These are phyloP conservation scores for Bipolaris zeicola DNA, from an alignment of 2,329 filamentous ascomycete species.

Conservation along the genomic window DNA sequence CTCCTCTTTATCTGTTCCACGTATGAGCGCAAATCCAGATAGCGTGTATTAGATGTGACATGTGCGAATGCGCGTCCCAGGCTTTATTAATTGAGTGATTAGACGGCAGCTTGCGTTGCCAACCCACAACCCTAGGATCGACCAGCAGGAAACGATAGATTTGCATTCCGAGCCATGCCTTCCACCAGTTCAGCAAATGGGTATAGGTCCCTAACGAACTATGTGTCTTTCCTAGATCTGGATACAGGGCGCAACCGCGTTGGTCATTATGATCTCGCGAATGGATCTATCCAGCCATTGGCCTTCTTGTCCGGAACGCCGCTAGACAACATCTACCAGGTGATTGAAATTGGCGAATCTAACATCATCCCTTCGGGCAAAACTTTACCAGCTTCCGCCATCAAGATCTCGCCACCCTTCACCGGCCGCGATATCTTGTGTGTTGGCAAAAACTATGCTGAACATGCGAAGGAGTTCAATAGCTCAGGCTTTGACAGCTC, in stretches of 20 bases:
- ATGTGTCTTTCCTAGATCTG: not conserved
- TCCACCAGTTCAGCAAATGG: not conserved
- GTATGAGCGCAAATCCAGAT: not conserved
- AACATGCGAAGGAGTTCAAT: conserved; percentile 65
- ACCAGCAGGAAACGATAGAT: not conserved
- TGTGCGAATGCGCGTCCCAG: not conserved
- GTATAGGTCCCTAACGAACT: not conserved
- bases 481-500: conserved; percentile 60
- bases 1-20: not conserved
- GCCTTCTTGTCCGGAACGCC: conserved; percentile 55
- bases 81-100: not conserved
- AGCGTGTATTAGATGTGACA: not conserved
- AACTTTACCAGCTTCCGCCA: conserved; percentile 29
- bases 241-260: not conserved
- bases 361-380: conserved; percentile 48
- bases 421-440: conserved; percentile 58
- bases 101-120: not conserved
- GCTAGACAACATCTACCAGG: conserved; percentile 56
- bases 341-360: conserved; percentile 55
- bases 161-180: not conserved
- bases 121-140: not conserved
- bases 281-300: conserved; percentile 41
- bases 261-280: not conserved
- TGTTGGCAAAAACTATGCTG: conserved; percentile 63
- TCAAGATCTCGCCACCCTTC: conserved; percentile 54